Conservation (phyloP, 352 stramenopile genomes). For the Stephanocyclus meneghinianus region DNA sequence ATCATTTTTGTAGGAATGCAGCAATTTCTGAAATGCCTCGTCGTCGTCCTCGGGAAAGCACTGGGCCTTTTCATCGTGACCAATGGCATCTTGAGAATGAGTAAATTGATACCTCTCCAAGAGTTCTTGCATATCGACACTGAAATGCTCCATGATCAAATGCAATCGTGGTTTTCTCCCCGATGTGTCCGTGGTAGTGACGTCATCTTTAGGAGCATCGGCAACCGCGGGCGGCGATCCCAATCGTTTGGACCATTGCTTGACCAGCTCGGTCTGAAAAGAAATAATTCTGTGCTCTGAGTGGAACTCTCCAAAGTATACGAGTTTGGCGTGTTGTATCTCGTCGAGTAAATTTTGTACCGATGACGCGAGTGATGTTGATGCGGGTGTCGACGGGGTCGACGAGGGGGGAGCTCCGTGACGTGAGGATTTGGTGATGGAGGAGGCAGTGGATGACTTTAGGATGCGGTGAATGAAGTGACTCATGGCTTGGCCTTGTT, state of each 20-base stretch:
- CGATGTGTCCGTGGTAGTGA: not conserved
- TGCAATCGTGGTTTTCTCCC: constrained; percentile 40
- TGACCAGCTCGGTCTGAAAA: constrained; percentile 54
- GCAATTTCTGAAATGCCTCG: constrained; percentile 51
- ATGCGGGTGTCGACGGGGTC: no score
- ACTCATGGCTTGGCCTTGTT: not conserved
- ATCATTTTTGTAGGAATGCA: constrained; percentile 53
- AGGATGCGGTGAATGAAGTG: constrained; percentile 38
- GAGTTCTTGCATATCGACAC: constrained; percentile 69
- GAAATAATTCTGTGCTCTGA: constrained; percentile 56
- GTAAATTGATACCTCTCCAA: constrained; percentile 54
- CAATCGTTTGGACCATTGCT: constrained; percentile 43
- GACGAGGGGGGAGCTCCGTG: not conserved
- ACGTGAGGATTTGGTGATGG: constrained; percentile 2
- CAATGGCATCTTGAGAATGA: not conserved
- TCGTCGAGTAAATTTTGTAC: constrained; percentile 20
- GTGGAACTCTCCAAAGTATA: constrained; percentile 73
- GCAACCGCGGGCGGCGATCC: not conserved
- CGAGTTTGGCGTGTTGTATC: constrained; percentile 40
- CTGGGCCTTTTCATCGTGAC: not conserved
- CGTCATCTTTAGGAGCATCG: not conserved
- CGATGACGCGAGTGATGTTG: not conserved
- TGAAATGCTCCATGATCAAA: constrained; percentile 79
- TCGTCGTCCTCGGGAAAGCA: constrained; percentile 25
- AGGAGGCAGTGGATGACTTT: constrained; percentile 25